These are phyloP conservation scores for Diaporthe nobilis DNA, from an alignment of 2,329 filamentous ascomycete species.

Conservation along the genomic window DNA sequence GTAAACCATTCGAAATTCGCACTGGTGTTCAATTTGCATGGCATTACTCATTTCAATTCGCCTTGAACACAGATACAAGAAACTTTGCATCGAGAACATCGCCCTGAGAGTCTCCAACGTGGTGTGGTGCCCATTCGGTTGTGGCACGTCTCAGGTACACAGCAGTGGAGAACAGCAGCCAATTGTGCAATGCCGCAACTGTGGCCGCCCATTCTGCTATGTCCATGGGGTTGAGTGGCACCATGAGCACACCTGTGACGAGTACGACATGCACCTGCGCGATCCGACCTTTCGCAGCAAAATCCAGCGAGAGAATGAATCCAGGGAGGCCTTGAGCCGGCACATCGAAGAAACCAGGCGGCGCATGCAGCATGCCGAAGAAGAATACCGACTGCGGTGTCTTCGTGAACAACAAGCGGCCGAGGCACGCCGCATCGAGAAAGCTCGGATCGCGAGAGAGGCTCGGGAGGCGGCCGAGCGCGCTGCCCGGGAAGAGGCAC, in stretches of 20 bases:
- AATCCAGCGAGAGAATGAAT: neutral
- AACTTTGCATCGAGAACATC: neutral
- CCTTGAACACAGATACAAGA: neutral
- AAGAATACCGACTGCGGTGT: constrained; percentile 1
- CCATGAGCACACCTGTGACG: neutral
- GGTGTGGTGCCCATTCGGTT: constrained; percentile 9
- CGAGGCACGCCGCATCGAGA: neutral
- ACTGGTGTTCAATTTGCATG: too few species aligned
- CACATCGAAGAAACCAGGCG: neutral
- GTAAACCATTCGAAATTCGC: neutral
- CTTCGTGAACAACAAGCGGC: constrained; percentile 1
- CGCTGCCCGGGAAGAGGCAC: constrained; percentile 8
- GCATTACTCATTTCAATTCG: neutral
- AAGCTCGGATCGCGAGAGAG: neutral
- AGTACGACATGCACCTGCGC: neutral
- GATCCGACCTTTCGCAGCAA: constrained; percentile 6
- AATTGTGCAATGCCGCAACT: neutral
- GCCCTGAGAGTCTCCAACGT: neutral
- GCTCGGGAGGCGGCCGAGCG: neutral
- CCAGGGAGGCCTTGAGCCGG: neutral
- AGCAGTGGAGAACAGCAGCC: neutral
- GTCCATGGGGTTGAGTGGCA: neutral
- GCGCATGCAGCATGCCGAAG: constrained; percentile 5
- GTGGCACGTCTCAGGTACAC: neutral
- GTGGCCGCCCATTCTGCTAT: neutral